Percentiles rank a stretch among this genome's conserved stretches.
These are phyloP conservation scores for Saturnispora mendoncae DNA, from an alignment of 805 yeast species.

Conservation along the genomic window DNA sequence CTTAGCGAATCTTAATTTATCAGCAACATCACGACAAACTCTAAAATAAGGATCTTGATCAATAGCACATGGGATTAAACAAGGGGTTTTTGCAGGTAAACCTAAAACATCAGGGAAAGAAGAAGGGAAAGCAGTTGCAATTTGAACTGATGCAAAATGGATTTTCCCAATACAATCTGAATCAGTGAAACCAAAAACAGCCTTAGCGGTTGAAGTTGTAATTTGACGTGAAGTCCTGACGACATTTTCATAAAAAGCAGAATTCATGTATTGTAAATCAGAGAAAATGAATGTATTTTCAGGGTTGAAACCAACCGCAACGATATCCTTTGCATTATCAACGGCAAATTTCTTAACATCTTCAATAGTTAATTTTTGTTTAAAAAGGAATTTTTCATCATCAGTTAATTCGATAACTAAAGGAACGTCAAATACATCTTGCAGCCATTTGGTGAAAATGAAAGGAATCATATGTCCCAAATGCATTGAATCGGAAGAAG, in stretches of 20 bases:
- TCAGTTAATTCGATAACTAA: conserved; percentile 90
- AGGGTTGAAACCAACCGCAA: conserved; percentile 89
- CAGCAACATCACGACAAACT: conserved; percentile 95
- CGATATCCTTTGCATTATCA: conserved; percentile 86
- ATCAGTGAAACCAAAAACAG: conserved; percentile 94
- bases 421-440: conserved; percentile 95
- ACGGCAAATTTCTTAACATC: conserved; percentile 75
- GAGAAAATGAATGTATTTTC: conserved; percentile 93
- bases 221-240: conserved; percentile 89
- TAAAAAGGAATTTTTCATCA: conserved; percentile 94
- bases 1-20: conserved; percentile 79
- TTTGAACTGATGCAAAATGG: conserved; percentile 94
- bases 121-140: conserved; percentile 91
- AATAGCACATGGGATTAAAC: conserved; percentile 96
- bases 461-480: conserved; percentile 97
- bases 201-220: conserved; percentile 93
- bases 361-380: conserved; percentile 78
- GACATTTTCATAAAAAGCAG: conserved; percentile 88
- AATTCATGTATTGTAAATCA: conserved; percentile 87
- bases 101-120: conserved; percentile 93
- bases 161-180: conserved; percentile 89
- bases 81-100: conserved; percentile 81
- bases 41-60: conserved; percentile 99
- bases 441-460: conserved; percentile 93
- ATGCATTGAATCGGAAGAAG: conserved; percentile 89